Percentiles rank a stretch among this genome's conserved stretches.
These are phyloP conservation scores for Didymella sp. DNA, from an alignment of 2,329 filamentous ascomycete genomes.

Conservation along the genomic window DNA sequence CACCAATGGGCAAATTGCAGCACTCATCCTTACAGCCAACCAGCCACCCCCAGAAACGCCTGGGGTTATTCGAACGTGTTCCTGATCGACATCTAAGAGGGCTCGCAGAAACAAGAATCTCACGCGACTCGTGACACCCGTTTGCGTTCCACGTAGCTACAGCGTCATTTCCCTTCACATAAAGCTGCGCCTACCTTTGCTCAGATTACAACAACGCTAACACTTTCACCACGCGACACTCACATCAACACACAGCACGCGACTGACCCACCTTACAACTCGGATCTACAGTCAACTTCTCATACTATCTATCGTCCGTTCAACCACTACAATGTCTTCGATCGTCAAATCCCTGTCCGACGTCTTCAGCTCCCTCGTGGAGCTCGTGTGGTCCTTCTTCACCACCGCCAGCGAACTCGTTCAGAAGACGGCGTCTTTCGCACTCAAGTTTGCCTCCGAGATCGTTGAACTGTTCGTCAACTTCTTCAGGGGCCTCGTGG, in stretches of 20 bases:
- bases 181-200: constrained; percentile 18
- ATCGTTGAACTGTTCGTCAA: constrained; percentile 41
- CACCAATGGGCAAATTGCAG: constrained; percentile 16
- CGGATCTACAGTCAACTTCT: background rate
- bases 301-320: background rate
- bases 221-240: constrained; percentile 7
- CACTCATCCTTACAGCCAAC: constrained; percentile 28
- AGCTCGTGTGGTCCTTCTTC: constrained; percentile 47
- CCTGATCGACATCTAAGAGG: constrained; percentile 6
- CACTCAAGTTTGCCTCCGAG: constrained; percentile 35
- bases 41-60: constrained; percentile 22
- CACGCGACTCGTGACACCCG: background rate
- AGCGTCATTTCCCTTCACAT: constrained; percentile 29
- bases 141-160: constrained; percentile 26
- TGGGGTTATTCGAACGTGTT: constrained; percentile 14
- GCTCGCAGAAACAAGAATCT: constrained; percentile 18
- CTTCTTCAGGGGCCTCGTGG: constrained; percentile 44
- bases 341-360: constrained; percentile 44
- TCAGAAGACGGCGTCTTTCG: constrained; percentile 40
- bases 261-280: background rate
- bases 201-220: constrained; percentile 12
- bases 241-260: background rate
- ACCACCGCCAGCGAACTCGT: constrained; percentile 43
- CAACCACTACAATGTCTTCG: constrained; percentile 39
- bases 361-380: constrained; percentile 42